Evolutionary conservation across 805 yeast species (phyloP).

Genomic region (Ogataea paraovalis): DNA sequence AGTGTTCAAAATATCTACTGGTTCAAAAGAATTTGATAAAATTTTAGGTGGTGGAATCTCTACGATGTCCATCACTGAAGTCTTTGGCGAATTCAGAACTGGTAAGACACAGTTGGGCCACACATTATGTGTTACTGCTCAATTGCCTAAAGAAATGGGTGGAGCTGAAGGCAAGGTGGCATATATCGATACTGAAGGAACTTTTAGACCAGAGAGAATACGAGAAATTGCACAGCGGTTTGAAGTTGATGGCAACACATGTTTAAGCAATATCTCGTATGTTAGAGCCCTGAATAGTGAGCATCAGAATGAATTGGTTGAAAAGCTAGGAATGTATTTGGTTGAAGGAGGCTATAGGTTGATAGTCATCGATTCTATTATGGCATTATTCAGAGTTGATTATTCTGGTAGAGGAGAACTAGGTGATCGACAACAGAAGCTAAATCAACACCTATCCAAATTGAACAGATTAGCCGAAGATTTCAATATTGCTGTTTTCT

Average conservation of each 20-base stretch:
- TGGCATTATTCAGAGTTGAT: slow-evolving; percentile 77
- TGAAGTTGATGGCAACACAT: slow-evolving; percentile 64
- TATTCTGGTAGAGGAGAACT: slow-evolving; percentile 76
- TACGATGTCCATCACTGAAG: slow-evolving; percentile 75
- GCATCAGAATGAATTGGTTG: slow-evolving; percentile 71
- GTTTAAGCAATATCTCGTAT: slow-evolving; percentile 68
- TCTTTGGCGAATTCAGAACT: slow-evolving; percentile 76
- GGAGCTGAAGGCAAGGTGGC: slow-evolving; percentile 83
- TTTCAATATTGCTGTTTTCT: slow-evolving; percentile 70
- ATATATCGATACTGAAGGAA: slow-evolving; percentile 77
- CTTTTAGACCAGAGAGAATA: slow-evolving; percentile 70
- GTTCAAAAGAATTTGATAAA: slow-evolving; percentile 64
- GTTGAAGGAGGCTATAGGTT: slow-evolving; percentile 63
- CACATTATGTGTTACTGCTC: slow-evolving; percentile 73
- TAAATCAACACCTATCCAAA: slow-evolving; percentile 51
- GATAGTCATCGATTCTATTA: slow-evolving; percentile 65
- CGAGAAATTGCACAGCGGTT: slow-evolving; percentile 63
- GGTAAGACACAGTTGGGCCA: slow-evolving; percentile 83
- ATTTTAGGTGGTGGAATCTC: slow-evolving; percentile 72
- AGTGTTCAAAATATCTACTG: slow-evolving; percentile 65
- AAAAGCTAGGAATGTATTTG: slow-evolving; percentile 61
- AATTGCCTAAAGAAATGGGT: slow-evolving; percentile 65
- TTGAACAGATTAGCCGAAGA: slow-evolving; percentile 67
- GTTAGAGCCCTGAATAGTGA: slow-evolving; percentile 76
- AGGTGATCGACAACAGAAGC: slow-evolving; percentile 69